A percentile compares a stretch with the other conserved stretches of the same genome.
These are phyloP conservation scores for Podosphaera xanthii DNA, from an alignment of 2,329 filamentous ascomycete species.

Conservation along the genomic window DNA sequence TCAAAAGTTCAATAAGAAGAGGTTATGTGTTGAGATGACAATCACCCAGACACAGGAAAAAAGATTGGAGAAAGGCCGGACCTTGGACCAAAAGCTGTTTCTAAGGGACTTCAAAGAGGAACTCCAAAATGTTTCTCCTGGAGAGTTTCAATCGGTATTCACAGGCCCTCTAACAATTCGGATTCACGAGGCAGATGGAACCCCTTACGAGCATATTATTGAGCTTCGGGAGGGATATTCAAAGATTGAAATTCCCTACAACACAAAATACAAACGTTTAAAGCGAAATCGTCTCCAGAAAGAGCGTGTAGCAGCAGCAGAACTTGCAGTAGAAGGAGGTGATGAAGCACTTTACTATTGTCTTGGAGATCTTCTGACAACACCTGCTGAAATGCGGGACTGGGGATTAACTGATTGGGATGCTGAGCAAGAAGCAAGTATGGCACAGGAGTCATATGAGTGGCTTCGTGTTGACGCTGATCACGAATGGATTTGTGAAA, in stretches of 20 bases:
- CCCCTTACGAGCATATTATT: conserved; percentile 92
- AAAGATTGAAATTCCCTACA: conserved; percentile 89
- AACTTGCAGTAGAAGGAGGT: conserved; percentile 40
- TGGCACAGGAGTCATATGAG: conserved; percentile 93
- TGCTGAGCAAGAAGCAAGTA: conserved; percentile 64
- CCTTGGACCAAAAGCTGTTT: conserved; percentile 51
- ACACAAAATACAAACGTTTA: conserved; percentile 94
- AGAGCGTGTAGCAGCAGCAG: conserved; percentile 43
- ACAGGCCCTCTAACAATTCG: conserved; percentile 93
- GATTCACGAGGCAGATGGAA: conserved; percentile 94
- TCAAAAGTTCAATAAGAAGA: conserved; percentile 93
- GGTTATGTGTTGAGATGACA: conserved; percentile 77
- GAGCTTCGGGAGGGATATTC: conserved; percentile 75
- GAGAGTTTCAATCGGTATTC: conserved; percentile 55
- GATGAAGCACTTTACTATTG: conserved; percentile 77
- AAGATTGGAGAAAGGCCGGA: conserved; percentile 22
- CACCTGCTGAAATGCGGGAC: conserved; percentile 53
- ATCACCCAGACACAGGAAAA: conserved; percentile 49
- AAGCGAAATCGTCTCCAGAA: conserved; percentile 72
- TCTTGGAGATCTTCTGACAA: conserved; percentile 72
- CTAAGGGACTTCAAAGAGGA: conserved; percentile 69
- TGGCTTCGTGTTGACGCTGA: conserved; percentile 97
- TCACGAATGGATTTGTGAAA: conserved; percentile 89
- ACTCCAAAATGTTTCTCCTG: conserved; percentile 42
- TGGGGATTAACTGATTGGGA: conserved; percentile 85